Evolutionary conservation across 306 rosid genomes (phyloP).

Genomic region (Castanea crenata): DNA sequence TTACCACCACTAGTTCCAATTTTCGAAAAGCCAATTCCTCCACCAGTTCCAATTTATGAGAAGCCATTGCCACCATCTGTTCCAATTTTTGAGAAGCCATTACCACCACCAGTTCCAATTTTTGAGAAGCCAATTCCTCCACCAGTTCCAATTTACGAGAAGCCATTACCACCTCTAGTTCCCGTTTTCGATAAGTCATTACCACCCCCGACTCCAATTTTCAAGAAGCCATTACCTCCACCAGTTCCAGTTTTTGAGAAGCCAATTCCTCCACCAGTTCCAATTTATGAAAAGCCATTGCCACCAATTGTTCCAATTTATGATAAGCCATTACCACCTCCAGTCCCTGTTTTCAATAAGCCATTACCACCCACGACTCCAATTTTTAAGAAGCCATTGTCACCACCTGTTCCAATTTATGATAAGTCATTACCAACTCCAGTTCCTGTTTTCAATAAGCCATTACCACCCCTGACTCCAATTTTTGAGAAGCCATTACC

Average conservation of each 20-base stretch:
- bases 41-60: too few species aligned
- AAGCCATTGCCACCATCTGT: too few species aligned
- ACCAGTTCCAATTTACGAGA: background rate
- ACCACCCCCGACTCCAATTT: too few species aligned
- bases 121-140: background rate
- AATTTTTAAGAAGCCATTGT: conserved; percentile 3
- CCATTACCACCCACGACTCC: conserved; percentile 3
- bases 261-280: too few species aligned
- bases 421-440: background rate
- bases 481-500: background rate
- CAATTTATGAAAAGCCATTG: too few species aligned
- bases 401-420: background rate
- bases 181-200: background rate
- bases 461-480: too few species aligned
- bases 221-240: too few species aligned
- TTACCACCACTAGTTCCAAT: background rate
- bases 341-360: too few species aligned
- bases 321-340: background rate
- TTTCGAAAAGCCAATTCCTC: background rate
- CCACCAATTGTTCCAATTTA: background rate
- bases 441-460: too few species aligned
- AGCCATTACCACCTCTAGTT: background rate
- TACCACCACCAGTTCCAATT: background rate
- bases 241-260: too few species aligned
- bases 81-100: background rate